Percentiles rank a stretch among this genome's conserved stretches.
phyloP scores from a whole-genome alignment of 1,284 basidiomycete genomes.

The Ustilago tritici region DNA sequence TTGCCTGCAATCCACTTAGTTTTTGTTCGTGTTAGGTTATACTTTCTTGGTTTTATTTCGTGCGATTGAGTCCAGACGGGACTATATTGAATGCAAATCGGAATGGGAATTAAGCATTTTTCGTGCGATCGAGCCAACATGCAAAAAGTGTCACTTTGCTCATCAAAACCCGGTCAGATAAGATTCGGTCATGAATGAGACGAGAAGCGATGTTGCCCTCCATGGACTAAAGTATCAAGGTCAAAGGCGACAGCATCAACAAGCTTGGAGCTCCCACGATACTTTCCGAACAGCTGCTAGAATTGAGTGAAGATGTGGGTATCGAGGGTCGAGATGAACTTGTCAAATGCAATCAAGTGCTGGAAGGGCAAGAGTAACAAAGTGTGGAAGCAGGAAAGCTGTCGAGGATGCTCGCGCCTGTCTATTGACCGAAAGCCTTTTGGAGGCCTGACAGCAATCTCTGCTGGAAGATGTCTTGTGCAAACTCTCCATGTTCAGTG shows the following conservation, averaged over 20 bases:
- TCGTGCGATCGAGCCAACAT: too few relatives aligned
- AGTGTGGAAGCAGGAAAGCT: not conserved
- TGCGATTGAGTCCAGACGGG: too few relatives aligned
- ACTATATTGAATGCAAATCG: too few relatives aligned
- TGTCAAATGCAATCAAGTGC: slow-evolving; percentile 4
- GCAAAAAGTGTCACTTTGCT: too few relatives aligned
- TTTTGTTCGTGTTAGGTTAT: too few relatives aligned
- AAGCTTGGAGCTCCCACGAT: not conserved
- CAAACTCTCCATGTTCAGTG: slow-evolving; percentile 66
- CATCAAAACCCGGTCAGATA: too few relatives aligned
- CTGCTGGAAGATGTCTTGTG: slow-evolving; percentile 57
- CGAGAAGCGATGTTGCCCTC: not conserved
- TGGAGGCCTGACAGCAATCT: slow-evolving; percentile 54
- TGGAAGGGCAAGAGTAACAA: not conserved
- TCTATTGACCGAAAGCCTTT: slow-evolving; percentile 52
- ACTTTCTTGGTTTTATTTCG: too few relatives aligned
- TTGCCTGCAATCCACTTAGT: too few relatives aligned
- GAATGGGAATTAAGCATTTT: too few relatives aligned
- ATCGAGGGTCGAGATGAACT: slow-evolving; percentile 11
- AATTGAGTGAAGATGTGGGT: slow-evolving; percentile 8
- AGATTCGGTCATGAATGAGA: too few relatives aligned
- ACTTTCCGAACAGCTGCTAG: not conserved
- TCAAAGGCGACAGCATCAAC: not conserved
- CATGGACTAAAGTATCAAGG: not conserved
- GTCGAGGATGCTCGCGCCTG: too few relatives aligned